These are phyloP conservation scores for Venturia aucupariae DNA, from an alignment of 2,329 filamentous ascomycete genomes.

Conservation along the genomic window DNA sequence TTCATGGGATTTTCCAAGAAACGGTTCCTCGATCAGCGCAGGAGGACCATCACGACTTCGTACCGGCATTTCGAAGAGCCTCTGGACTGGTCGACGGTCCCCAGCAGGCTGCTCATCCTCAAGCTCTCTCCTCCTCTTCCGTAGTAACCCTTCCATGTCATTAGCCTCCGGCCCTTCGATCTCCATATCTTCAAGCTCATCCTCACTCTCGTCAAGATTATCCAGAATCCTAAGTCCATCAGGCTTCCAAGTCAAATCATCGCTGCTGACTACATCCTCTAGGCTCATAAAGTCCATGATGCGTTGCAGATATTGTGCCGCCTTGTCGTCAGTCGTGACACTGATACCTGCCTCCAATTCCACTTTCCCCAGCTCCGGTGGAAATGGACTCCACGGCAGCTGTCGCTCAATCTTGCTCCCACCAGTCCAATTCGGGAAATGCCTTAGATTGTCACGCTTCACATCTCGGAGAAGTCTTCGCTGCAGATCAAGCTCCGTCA, in stretches of 20 bases:
- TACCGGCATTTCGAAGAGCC: background rate
- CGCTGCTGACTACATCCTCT: slow-evolving; percentile 30
- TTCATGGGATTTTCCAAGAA: background rate
- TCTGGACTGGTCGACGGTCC: background rate
- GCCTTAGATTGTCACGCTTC: slow-evolving; percentile 25
- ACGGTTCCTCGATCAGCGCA: background rate
- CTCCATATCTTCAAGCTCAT: slow-evolving; percentile 25
- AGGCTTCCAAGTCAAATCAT: slow-evolving; percentile 38
- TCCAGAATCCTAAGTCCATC: slow-evolving; percentile 39
- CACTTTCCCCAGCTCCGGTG: slow-evolving; percentile 29
- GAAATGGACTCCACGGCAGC: slow-evolving; percentile 41
- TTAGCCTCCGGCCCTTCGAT: slow-evolving; percentile 17
- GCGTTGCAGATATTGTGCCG: slow-evolving; percentile 24
- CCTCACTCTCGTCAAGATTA: slow-evolving; percentile 26
- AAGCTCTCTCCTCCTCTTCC: slow-evolving; percentile 30
- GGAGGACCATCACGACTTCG: slow-evolving; percentile 4
- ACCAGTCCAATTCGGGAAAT: slow-evolving; percentile 32
- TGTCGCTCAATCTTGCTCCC: slow-evolving; percentile 30
- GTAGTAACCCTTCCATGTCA: slow-evolving; percentile 30
- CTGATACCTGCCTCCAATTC: slow-evolving; percentile 29
- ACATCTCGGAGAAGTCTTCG: slow-evolving; percentile 26
- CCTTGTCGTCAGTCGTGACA: slow-evolving; percentile 25
- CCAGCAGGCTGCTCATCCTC: slow-evolving; percentile 16
- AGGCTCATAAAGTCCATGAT: slow-evolving; percentile 27
- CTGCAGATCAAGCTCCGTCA: slow-evolving; percentile 25